Evolutionary conservation across 2,329 filamentous ascomycete genomes (phyloP).

Genomic region (Emericellopsis cladophorae): DNA sequence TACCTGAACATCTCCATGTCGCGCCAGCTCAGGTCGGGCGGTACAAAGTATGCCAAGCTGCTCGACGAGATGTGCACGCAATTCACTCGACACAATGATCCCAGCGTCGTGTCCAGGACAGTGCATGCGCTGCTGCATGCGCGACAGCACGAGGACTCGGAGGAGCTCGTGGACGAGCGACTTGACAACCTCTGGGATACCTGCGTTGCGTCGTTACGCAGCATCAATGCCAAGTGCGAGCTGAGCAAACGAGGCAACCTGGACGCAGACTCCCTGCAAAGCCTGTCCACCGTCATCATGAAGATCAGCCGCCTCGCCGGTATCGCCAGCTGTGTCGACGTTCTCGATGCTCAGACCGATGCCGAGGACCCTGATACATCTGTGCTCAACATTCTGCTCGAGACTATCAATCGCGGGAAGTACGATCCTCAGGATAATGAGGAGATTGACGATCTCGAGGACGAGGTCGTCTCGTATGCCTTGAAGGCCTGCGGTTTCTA

Average conservation of each 20-base stretch:
- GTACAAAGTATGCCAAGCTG: conserved; percentile 65
- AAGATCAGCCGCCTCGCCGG: conserved; percentile 72
- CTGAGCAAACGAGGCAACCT: conserved; percentile 62
- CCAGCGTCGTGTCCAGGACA: conserved; percentile 73
- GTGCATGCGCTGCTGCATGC: conserved; percentile 74
- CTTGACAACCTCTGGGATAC: conserved; percentile 80
- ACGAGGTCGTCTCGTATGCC: conserved; percentile 62
- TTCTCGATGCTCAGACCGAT: conserved; percentile 52
- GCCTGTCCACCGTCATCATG: conserved; percentile 60
- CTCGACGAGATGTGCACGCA: conserved; percentile 90
- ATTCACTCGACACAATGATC: conserved; percentile 84
- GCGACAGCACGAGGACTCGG: conserved; percentile 74
- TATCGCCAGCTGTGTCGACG: conserved; percentile 64
- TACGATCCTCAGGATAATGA: conserved; percentile 57
- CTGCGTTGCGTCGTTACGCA: conserved; percentile 57
- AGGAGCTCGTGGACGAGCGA: conserved; percentile 73
- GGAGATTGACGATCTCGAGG: conserved; percentile 58
- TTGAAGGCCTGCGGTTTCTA: conserved; percentile 74
- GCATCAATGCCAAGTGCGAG: conserved; percentile 58
- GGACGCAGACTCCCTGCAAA: conserved; percentile 48
- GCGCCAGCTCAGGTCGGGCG: conserved; percentile 76
- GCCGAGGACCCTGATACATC: conserved; percentile 32
- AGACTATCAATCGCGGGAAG: conserved; percentile 62
- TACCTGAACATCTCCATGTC: conserved; percentile 80
- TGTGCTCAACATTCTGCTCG: conserved; percentile 57